A percentile compares a stretch with the other conserved stretches of the same genome.
These are phyloP conservation scores for Amorphotheca resinae DNA, from an alignment of 495 filamentous ascomycete species.

Conservation along the genomic window DNA sequence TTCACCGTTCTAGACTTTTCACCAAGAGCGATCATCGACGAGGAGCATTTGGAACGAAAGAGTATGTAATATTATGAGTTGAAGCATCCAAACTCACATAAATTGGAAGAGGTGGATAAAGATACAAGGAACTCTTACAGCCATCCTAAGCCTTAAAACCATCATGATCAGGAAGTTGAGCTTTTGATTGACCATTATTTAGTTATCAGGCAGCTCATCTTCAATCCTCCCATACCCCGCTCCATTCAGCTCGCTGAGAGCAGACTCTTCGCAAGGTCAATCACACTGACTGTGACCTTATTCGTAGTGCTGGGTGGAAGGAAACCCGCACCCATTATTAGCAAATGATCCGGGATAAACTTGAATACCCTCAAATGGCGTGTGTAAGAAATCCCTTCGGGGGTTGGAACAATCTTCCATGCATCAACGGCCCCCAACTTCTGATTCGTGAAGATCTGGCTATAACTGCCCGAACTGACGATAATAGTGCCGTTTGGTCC, in stretches of 20 bases:
- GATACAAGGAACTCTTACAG: too few species aligned
- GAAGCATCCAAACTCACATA: too few species aligned
- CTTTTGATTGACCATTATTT: too few species aligned
- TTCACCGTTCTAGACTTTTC: too few species aligned
- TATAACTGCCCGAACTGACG: conserved; percentile 37
- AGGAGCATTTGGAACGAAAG: too few species aligned
- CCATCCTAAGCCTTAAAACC: too few species aligned
- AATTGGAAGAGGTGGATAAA: too few species aligned
- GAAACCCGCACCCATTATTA: conserved; percentile 31
- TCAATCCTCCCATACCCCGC: not conserved
- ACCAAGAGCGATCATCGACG: too few species aligned
- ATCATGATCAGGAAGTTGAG: too few species aligned
- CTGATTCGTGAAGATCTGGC: conserved; percentile 46
- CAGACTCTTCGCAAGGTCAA: conserved; percentile 15
- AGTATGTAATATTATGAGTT: too few species aligned
- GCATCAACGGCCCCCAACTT: conserved; percentile 37
- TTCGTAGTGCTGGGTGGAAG: conserved; percentile 31
- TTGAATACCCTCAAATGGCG: conserved; percentile 34
- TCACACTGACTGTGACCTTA: conserved; percentile 29
- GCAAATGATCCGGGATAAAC: conserved; percentile 23
- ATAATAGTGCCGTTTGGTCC: conserved; percentile 46
- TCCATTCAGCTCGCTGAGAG: not conserved
- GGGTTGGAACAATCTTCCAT: conserved; percentile 41
- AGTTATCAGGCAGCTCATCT: too few species aligned
- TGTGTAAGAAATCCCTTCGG: conserved; percentile 37